phyloP scores from a whole-genome alignment of 169 alveolate species.

The Theileria sp. region DNA sequence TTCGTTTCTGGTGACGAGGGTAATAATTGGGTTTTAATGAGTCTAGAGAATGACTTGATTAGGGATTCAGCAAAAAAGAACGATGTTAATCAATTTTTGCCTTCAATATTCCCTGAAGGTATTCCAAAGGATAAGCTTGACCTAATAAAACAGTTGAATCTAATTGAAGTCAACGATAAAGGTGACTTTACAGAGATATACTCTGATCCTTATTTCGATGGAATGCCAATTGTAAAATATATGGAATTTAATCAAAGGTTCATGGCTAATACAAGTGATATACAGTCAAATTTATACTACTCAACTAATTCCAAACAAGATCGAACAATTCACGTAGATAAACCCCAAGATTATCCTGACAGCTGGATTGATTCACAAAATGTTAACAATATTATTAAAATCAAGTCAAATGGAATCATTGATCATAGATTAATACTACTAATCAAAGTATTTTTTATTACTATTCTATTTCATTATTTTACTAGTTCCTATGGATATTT shows the following conservation, averaged over 20 bases:
- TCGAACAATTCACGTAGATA: constrained; percentile 2
- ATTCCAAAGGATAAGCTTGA: constrained; percentile 51
- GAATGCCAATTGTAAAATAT: constrained; percentile 56
- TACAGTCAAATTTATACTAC: constrained; percentile 7
- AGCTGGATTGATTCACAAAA: background rate
- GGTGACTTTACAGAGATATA: constrained; percentile 29
- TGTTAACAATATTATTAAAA: constrained; percentile 7
- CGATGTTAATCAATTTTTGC: constrained; percentile 19
- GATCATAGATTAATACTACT: constrained; percentile 31
- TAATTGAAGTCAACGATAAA: constrained; percentile 42
- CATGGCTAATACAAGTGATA: background rate
- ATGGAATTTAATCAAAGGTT: constrained; percentile 45
- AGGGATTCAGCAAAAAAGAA: constrained; percentile 39
- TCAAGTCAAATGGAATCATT: constrained; percentile 40
- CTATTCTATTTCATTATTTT: no score
- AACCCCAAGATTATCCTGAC: background rate
- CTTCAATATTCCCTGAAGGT: constrained; percentile 57
- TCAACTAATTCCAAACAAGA: constrained; percentile 16
- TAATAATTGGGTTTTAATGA: constrained; percentile 40
- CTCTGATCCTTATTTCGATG: constrained; percentile 53
- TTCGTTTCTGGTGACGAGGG: constrained; percentile 28
- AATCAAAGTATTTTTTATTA: constrained; percentile 19
- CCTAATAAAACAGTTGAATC: constrained; percentile 22
- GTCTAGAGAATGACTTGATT: constrained; percentile 30
- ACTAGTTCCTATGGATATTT: no score